phyloP scores from a whole-genome alignment of 306 rosid species.

The Spatholobus suberectus region DNA sequence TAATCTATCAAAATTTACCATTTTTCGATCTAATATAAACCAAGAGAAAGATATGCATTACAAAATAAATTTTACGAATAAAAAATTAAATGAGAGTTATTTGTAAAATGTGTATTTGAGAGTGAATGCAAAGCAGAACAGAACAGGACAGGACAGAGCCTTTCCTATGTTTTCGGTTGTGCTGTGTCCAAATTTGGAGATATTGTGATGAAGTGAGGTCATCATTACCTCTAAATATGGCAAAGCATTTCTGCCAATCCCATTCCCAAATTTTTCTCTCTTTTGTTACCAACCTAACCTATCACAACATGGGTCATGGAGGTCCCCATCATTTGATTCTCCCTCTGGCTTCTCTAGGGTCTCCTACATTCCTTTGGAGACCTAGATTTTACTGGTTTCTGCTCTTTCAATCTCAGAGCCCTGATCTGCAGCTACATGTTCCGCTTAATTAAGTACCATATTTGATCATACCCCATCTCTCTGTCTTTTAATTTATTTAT shows the following conservation, averaged over 20 bases:
- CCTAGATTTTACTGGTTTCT: conserved; percentile 55
- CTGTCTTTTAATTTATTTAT: neutral
- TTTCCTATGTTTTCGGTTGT: conserved; percentile 52
- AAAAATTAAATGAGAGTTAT: neutral
- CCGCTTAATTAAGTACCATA: conserved; percentile 42
- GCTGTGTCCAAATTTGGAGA: conserved; percentile 51
- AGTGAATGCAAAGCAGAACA: neutral
- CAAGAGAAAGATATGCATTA: neutral
- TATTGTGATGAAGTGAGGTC: conserved; percentile 45
- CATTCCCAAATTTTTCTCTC: conserved; percentile 38
- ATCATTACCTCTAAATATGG: conserved; percentile 48
- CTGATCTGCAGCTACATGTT: conserved; percentile 56
- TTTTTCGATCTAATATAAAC: neutral
- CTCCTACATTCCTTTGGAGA: conserved; percentile 54
- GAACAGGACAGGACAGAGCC: neutral
- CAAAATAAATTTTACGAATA: neutral
- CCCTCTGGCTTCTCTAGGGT: conserved; percentile 58
- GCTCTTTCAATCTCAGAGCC: conserved; percentile 5
- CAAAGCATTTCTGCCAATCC: conserved; percentile 41
- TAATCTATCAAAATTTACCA: neutral
- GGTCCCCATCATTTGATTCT: conserved; percentile 37
- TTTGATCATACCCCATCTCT: neutral
- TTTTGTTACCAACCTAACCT: conserved; percentile 35
- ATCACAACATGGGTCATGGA: conserved; percentile 48
- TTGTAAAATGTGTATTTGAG: neutral